phyloP scores from a whole-genome alignment of 140 eudicot genomes.

The Cichorium intybus region DNA sequence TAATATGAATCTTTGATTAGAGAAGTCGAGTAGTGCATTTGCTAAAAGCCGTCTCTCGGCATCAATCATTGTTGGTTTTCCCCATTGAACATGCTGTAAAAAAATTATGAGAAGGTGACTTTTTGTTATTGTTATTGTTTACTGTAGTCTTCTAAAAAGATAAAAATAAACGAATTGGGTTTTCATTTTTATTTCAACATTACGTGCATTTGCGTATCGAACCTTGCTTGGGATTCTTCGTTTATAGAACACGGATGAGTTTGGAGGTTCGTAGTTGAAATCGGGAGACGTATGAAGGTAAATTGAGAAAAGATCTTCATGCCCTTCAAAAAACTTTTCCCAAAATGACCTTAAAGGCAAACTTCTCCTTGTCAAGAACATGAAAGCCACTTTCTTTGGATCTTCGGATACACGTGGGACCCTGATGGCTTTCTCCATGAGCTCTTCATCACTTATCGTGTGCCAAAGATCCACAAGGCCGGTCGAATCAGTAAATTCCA shows the following conservation, averaged over 20 bases:
- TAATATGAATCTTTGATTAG: conserved; percentile 66
- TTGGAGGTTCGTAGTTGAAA: conserved; percentile 49
- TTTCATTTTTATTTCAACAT: not conserved
- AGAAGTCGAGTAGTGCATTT: conserved; percentile 78
- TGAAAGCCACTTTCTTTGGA: conserved; percentile 65
- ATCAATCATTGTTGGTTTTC: conserved; percentile 62
- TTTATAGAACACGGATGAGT: conserved; percentile 70
- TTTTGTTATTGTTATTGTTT: not conserved
- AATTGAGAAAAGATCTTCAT: conserved; percentile 67
- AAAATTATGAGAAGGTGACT: not conserved
- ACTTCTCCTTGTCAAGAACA: conserved; percentile 64
- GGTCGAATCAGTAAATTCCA: conserved; percentile 19
- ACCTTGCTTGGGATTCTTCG: conserved; percentile 80
- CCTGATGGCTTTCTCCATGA: conserved; percentile 56
- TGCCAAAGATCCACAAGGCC: conserved; percentile 45
- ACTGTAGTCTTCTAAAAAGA: not conserved
- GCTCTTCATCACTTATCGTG: conserved; percentile 55
- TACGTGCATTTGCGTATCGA: not conserved
- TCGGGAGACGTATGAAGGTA: conserved; percentile 65
- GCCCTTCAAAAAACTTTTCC: conserved; percentile 75
- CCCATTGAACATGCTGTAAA: conserved; percentile 73
- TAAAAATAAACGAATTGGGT: not conserved
- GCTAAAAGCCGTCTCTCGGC: conserved; percentile 82
- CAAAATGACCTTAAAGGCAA: conserved; percentile 67
- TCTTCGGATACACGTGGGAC: conserved; percentile 37